These are phyloP conservation scores for Suillus sp. DNA, from an alignment of 768 basidiomycete species.

Conservation along the genomic window DNA sequence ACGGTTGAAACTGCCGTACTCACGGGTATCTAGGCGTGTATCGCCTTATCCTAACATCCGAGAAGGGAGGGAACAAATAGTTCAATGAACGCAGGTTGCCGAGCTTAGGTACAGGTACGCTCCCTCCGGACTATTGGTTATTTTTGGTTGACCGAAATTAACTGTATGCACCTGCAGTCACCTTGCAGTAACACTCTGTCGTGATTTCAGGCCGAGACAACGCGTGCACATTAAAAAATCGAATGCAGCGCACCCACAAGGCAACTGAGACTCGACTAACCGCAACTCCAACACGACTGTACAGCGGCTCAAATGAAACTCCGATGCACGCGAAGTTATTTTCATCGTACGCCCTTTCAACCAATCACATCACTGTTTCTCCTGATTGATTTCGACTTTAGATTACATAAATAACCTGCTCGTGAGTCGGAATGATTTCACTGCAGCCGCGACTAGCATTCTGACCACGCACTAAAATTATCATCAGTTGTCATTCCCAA, in stretches of 20 bases:
- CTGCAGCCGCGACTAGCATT: too few species aligned
- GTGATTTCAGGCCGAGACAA: background rate
- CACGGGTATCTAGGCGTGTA: background rate
- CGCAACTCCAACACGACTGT: background rate
- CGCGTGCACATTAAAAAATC: background rate
- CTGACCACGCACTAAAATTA: too few species aligned
- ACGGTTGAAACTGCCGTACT: background rate
- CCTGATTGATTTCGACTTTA: background rate
- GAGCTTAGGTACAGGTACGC: slow-evolving; percentile 11
- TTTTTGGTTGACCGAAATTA: slow-evolving; percentile 18
- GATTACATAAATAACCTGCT: background rate
- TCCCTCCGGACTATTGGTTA: slow-evolving; percentile 12
- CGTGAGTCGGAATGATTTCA: too few species aligned
- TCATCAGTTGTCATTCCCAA: too few species aligned
- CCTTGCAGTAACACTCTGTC: background rate
- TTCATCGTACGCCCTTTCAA: background rate
- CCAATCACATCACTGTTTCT: too few species aligned
- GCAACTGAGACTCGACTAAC: too few species aligned
- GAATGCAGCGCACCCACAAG: too few species aligned
- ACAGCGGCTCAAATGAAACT: slow-evolving; percentile 1
- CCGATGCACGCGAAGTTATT: background rate
- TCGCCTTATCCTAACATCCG: slow-evolving; percentile 9
- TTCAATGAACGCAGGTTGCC: slow-evolving; percentile 10
- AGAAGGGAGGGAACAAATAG: slow-evolving; percentile 2
- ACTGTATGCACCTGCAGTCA: background rate